A percentile compares a stretch with the other conserved stretches of the same genome.
Evolutionary conservation across 495 filamentous ascomycete genomes (phyloP).

Genomic region (Daldinia childiae): DNA sequence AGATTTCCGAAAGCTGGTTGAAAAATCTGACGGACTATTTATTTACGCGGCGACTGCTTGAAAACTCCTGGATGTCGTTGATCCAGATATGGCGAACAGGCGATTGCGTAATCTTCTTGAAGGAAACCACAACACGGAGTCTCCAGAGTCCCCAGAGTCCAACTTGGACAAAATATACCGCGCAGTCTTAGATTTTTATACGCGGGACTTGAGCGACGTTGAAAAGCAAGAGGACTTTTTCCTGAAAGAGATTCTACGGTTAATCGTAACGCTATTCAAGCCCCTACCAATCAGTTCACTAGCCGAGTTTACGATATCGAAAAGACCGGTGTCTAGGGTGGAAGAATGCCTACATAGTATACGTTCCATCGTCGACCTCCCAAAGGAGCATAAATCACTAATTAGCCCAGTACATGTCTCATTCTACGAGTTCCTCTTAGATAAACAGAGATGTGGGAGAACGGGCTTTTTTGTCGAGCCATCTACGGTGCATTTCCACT

Average conservation of each 20-base stretch:
- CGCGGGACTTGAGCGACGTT: neutral
- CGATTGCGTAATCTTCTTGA: conserved; percentile 1
- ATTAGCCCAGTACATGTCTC: conserved; percentile 17
- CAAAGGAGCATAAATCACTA: neutral
- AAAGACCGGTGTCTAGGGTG: neutral
- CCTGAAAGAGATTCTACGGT: conserved; percentile 7
- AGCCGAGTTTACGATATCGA: neutral
- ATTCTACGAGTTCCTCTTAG: conserved; percentile 24
- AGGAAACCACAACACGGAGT: neutral
- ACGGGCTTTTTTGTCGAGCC: conserved; percentile 6
- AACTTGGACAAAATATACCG: conserved; percentile 8
- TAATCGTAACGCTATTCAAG: conserved; percentile 9
- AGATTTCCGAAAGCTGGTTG: conserved; percentile 10
- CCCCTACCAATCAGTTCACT: conserved; percentile 11
- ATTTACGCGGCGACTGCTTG: conserved; percentile 27
- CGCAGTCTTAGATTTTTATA: conserved; percentile 7
- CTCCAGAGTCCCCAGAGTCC: conserved; percentile 10
- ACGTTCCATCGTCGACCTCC: conserved; percentile 17
- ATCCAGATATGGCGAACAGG: neutral
- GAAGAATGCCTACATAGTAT: neutral
- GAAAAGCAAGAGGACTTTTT: conserved; percentile 8
- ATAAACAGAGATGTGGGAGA: neutral
- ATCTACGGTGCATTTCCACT: neutral
- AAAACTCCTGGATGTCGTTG: neutral
- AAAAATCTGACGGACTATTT: conserved; percentile 22